Evolutionary conservation across 345 rosid species (phyloP), one percentile per base, ranked within the genome.

Genomic region (Populus tremula): DNA sequence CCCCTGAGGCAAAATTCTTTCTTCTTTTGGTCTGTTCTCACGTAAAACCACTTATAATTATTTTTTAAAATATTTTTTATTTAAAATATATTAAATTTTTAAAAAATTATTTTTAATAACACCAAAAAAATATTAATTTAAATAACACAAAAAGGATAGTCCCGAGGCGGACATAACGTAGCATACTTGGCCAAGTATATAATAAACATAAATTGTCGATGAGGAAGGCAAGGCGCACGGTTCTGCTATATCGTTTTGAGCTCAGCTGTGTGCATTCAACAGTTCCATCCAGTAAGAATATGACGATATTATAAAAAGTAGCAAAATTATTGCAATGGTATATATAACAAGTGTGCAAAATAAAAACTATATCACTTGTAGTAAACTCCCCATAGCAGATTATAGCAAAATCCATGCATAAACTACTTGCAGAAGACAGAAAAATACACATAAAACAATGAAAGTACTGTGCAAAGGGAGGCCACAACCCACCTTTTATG

Each of bases 361-460:
- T 9, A 56, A 23, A n/a, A n/a, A 59, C 64, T n/a, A 23, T 2
- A 11, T 23, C 64, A 59, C 13, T 59, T 23, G 64, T 25, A n/a
- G 64, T 25, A n/a, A 59, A 23, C 27, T 59, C 16, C 64, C 64
- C 23, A 10, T 10, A 59, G 64, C 29, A n/a, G 12, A 62, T 31
- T 70, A 16, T 21, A 67, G 31, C 72, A 7, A 21, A 77, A 23
- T 61, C 71, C 54, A 54, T 54, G 25, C 50, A 63, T 17, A 20
- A 38, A 36, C 76, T 66, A 66, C 71, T 66, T 38, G 53, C 81
- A 78, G 65, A 66, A 69, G 56, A 16, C 43, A 29, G n/a, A 56
- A 69, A 45, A 54, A 21, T 21, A 54, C 27, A 21, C 27, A 54
- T 17, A 27, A 54, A 65, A 20, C 53, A 63, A 25, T 66, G 41